These are phyloP conservation scores for Boletus patriciae DNA, from an alignment of 768 basidiomycete genomes.

Conservation along the genomic window DNA sequence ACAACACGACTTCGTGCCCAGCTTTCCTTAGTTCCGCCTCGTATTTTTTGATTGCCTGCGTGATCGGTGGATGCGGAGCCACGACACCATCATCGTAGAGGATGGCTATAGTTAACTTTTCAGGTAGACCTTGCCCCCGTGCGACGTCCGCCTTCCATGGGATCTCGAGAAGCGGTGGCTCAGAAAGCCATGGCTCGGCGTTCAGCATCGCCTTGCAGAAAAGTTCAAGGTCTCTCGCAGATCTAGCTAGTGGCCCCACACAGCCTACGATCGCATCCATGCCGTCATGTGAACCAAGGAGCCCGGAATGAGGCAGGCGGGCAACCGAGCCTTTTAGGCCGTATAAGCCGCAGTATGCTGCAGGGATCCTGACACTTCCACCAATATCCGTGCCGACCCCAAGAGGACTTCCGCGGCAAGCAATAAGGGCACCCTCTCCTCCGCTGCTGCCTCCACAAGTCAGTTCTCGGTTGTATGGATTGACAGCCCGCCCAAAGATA, in stretches of 20 bases:
- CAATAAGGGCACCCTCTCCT: conserved; percentile 48
- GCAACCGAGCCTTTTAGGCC: conserved; percentile 49
- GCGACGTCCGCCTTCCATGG: conserved; percentile 47
- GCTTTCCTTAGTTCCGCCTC: conserved; percentile 42
- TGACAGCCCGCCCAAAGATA: conserved; percentile 57
- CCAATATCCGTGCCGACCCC: conserved; percentile 51
- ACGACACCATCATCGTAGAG: conserved; percentile 54
- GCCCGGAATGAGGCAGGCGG: conserved; percentile 51
- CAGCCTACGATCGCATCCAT: conserved; percentile 55
- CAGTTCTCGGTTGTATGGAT: conserved; percentile 57
- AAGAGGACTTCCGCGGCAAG: conserved; percentile 41
- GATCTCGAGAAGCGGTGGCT: conserved; percentile 48
- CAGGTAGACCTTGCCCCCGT: conserved; percentile 39
- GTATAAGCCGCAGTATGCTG: conserved; percentile 43
- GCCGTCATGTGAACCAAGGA: conserved; percentile 50
- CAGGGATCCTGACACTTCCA: conserved; percentile 45
- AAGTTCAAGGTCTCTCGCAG: conserved; percentile 48
- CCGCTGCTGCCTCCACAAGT: conserved; percentile 50
- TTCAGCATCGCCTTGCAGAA: conserved; percentile 49
- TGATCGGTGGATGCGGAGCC: conserved; percentile 49
- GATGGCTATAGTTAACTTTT: conserved; percentile 45
- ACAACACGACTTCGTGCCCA: conserved; percentile 53
- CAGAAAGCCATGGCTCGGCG: conserved; percentile 46
- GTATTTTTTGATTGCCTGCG: conserved; percentile 39
- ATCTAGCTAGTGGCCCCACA: conserved; percentile 48